Percentiles rank a stretch among this genome's conserved stretches.
phyloP scores from a whole-genome alignment of 2,329 filamentous ascomycete species.

The Diaporthe velutina region DNA sequence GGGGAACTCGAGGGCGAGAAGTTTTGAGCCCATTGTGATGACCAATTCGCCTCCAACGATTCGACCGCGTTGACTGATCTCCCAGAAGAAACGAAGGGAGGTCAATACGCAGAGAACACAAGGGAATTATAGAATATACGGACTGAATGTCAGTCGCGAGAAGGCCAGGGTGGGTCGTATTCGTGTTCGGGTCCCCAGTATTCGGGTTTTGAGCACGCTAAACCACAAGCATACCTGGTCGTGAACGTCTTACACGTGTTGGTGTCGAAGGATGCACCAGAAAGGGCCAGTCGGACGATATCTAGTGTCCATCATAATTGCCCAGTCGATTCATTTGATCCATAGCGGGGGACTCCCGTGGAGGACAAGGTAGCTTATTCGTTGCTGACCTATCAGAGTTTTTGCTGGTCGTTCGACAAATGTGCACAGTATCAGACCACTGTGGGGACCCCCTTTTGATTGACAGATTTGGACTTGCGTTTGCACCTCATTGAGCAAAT shows the following conservation, averaged over 20 bases:
- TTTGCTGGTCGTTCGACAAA: conserved; percentile 12
- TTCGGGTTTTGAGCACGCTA: conserved; percentile 22
- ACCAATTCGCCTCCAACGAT: background rate
- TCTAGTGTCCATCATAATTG: background rate
- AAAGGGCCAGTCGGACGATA: conserved; percentile 10
- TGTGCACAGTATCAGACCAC: conserved; percentile 24
- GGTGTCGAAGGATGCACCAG: conserved; percentile 18
- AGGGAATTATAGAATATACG: conserved; percentile 8
- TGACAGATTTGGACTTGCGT: background rate
- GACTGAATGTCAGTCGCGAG: background rate
- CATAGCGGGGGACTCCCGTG: background rate
- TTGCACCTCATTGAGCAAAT: background rate
- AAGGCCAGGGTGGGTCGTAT: background rate
- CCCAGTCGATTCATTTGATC: conserved; percentile 14
- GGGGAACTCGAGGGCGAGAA: background rate
- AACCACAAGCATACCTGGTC: background rate
- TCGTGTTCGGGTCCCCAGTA: conserved; percentile 22
- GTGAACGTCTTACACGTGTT: background rate
- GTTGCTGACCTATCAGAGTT: conserved; percentile 5
- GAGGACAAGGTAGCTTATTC: conserved; percentile 1
- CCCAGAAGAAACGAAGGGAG: background rate
- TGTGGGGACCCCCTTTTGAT: conserved; percentile 20
- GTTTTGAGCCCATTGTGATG: conserved; percentile 8
- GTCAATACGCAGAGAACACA: background rate
- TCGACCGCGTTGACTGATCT: background rate